Evolutionary conservation across 2,329 filamentous ascomycete species (phyloP), one percentile per base, ranked within the genome.

Genomic region (Rhinocladiella mackenziei): DNA sequence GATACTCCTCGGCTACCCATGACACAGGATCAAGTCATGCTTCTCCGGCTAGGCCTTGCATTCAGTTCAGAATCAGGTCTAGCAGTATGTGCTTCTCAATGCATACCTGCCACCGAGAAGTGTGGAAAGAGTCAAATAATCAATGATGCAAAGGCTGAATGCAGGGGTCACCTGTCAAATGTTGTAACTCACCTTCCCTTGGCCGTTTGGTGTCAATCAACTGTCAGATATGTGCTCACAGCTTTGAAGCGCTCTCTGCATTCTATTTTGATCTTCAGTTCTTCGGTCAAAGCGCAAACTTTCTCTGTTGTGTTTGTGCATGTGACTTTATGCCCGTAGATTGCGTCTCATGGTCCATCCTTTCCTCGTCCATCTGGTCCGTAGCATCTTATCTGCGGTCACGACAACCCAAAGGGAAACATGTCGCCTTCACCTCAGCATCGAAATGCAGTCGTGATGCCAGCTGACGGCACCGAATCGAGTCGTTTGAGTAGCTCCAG

Each of bases 161-260:
- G 34, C 34, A 37, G n/a, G 19, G 34, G 22, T 22, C 34, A 15
- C 25, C 22, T 39, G 36, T 19, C 25, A 31, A 15, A 39, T 10
- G 36, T 25, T 20, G 22, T 14, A 31, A 31, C 36, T 13, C 23
- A n/a, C 36, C 26, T 39, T 39, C 36, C 36, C 6, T 22, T 25
- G 14, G 14, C 26, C 17, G 14, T 11, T 13, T 30, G 26, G 19
- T n/a, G 9, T 13, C 11, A 9, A 20, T 9, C 18, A 9, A 20
- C 23, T 39, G 36, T 31, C 36, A 39, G 36, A 31, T 25, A 39
- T 29, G 36, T 39, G 36, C 14, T 28, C 35, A 15, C 4, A 26
- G n/a, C 35, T 38, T 8, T 23, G 14, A 25, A n/a, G 4, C n/a
- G 7, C 13, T 5, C 3, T 8, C 3, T 7, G 8, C 7, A 22